Base-by-base conservation (phyloP, 352 stramenopile genomes). In the Pythium scleroteichum region DNA sequence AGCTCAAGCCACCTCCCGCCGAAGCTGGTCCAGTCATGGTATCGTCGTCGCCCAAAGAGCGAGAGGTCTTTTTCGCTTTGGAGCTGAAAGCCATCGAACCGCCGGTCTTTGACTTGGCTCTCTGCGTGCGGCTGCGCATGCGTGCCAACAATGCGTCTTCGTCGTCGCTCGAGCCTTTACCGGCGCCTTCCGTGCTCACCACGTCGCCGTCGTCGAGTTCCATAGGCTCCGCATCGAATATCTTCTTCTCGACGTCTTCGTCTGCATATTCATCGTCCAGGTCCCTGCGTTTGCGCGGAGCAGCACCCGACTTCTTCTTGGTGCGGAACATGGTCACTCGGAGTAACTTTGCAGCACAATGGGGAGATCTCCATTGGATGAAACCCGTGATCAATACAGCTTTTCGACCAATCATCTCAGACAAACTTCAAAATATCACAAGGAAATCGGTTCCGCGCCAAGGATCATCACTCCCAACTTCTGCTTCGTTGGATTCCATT, bases 41-140 rank as follows among this genome's bases (percentile, higher is more conserved):
- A 10, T 35, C 10, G 10, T 35, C 29, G 29, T 35, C 29, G 10
- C 29, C 10, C 29, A 35, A 35, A 35, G 10, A 5, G 10, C 29
- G 29, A 35, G 29, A 35, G 10, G 10, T 35, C 29, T 35, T 35
- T 10, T 35, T 35, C 29, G 29, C 29, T 22, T 69, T 83, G 8
- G 70, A 85, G 23, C 64, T 79, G 44, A 85, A 82, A 6, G 59
- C 75, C 68, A 85, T 75, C 8, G 56, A 10, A 17, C 46, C 53
- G 9, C 44, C 54, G 26, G 22, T 10, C 24, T 71, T 76, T 2
- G n/a, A 1, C 20, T 71, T 72, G 17, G 17, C 54, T n/a, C 63
- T 69, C 48, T 52, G 59, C 57, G 64, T 52, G 19, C 64, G 57
- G 33, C 26, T 60, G 29, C 78, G 76, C 66, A 70, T 75, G 17